These are phyloP conservation scores for Metschnikowia lunata DNA, from an alignment of 805 yeast genomes.

Conservation along the genomic window DNA sequence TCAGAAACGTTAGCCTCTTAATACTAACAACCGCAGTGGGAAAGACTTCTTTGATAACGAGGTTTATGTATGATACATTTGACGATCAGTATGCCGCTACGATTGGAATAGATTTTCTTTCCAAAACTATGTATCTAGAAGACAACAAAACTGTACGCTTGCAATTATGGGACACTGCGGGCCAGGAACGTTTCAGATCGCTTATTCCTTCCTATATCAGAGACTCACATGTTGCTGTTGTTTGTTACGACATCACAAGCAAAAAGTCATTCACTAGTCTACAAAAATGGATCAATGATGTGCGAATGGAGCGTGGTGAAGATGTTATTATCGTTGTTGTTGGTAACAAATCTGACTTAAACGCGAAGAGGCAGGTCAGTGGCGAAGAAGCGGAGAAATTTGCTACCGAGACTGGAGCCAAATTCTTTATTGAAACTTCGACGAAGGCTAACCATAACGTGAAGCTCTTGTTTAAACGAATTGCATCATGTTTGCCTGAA, in stretches of 20 bases:
- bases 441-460: slow-evolving; percentile 95
- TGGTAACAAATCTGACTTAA: slow-evolving; percentile 88
- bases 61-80: slow-evolving; percentile 96
- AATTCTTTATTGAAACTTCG: slow-evolving; percentile 85
- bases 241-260: slow-evolving; percentile 90
- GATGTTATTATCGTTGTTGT: slow-evolving; percentile 87
- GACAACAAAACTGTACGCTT: slow-evolving; percentile 87
- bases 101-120: slow-evolving; percentile 91
- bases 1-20: not conserved
- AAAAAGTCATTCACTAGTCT: slow-evolving; percentile 80
- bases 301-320: slow-evolving; percentile 85
- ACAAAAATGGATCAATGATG: slow-evolving; percentile 92
- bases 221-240: slow-evolving; percentile 95
- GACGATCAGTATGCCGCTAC: slow-evolving; percentile 97
- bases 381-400: slow-evolving; percentile 79
- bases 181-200: slow-evolving; percentile 93
- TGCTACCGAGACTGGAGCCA: slow-evolving; percentile 67
- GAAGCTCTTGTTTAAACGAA: slow-evolving; percentile 79
- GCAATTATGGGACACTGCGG: slow-evolving; percentile 98
- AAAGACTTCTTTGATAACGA: slow-evolving; percentile 90
- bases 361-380: slow-evolving; percentile 71
- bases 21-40: slow-evolving; percentile 54
- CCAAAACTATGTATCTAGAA: slow-evolving; percentile 75
- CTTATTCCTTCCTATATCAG: slow-evolving; percentile 93
- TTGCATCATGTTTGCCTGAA: slow-evolving; percentile 89